These are phyloP conservation scores for Ajuga chamaepitys DNA, from an alignment of 257 asterid species.

Conservation along the genomic window DNA sequence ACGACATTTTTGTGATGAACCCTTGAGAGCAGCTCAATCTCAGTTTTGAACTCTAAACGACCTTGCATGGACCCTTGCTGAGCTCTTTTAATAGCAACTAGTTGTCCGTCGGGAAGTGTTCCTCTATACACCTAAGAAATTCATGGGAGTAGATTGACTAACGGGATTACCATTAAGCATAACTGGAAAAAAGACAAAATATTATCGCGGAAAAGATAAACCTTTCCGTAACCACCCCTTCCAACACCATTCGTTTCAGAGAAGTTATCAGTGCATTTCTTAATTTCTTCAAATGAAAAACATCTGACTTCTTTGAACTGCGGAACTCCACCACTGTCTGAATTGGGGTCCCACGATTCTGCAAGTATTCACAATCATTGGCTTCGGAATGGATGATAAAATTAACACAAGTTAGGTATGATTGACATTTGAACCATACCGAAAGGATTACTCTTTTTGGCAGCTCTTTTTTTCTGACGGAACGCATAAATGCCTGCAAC, in stretches of 20 bases:
- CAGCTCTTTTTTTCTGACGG: constrained; percentile 70
- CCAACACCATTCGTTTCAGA: constrained; percentile 57
- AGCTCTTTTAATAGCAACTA: constrained; percentile 82
- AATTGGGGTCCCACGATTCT: constrained; percentile 67
- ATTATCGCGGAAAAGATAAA: no score
- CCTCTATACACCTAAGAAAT: constrained; percentile 71
- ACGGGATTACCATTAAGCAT: no score
- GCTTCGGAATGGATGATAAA: constrained; percentile 7
- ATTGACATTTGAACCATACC: constrained; percentile 43
- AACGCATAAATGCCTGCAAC: constrained; percentile 64
- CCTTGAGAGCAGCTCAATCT: constrained; percentile 94
- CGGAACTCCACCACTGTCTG: constrained; percentile 75
- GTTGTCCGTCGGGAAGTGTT: constrained; percentile 52
- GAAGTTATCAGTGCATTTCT: constrained; percentile 67
- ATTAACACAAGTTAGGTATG: not conserved
- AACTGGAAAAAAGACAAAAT: no score
- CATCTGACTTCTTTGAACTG: constrained; percentile 62
- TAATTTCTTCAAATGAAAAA: constrained; percentile 74
- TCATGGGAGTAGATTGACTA: no score
- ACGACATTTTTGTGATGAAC: constrained; percentile 94
- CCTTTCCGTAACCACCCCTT: constrained; percentile 94
- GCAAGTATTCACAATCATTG: no score
- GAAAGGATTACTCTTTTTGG: constrained; percentile 66
- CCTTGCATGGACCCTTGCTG: constrained; percentile 73
- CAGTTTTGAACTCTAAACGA: constrained; percentile 75